Conservation (phyloP, 2,329 filamentous ascomycete species). For the Drechmeria coniospora region DNA sequence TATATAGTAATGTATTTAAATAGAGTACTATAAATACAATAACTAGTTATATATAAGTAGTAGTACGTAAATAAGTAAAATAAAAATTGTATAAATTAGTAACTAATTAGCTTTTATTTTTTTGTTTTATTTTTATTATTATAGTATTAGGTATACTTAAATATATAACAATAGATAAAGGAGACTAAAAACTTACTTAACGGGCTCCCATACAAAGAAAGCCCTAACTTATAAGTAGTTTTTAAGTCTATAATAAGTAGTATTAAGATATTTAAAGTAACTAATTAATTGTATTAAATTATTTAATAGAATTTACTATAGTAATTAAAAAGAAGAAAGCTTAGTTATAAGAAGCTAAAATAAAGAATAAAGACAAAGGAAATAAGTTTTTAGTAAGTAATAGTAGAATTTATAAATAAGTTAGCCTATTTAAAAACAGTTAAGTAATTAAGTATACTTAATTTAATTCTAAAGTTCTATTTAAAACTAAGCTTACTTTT, state of each 20-base stretch:
- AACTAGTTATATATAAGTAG: not conserved
- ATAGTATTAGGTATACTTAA: too few relatives aligned
- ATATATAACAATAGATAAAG: not conserved
- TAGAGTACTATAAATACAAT: conserved; percentile 1
- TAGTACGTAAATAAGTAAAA: not conserved
- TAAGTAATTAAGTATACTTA: not conserved
- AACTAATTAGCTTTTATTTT: conserved; percentile 2
- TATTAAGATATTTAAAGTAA: conserved; percentile 1
- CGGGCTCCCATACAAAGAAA: not conserved
- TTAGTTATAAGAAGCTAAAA: not conserved
- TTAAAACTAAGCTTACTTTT: not conserved
- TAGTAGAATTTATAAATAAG: conserved; percentile 1
- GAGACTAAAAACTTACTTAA: not conserved
- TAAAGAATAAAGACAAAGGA: conserved; percentile 1
- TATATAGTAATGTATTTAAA: conserved; percentile 1
- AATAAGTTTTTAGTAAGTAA: conserved; percentile 1
- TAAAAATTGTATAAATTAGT: not conserved
- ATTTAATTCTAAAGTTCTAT: conserved; percentile 1
- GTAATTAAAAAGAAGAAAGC: not conserved
- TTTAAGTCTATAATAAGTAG: not conserved
- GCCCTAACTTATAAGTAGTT: not conserved
- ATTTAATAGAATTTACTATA: conserved; percentile 1
- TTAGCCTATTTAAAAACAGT: conserved; percentile 1
- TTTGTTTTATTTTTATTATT: too few relatives aligned
- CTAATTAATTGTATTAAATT: not conserved